phyloP scores from a whole-genome alignment of 345 rosid genomes.

The Garcia nutans region DNA sequence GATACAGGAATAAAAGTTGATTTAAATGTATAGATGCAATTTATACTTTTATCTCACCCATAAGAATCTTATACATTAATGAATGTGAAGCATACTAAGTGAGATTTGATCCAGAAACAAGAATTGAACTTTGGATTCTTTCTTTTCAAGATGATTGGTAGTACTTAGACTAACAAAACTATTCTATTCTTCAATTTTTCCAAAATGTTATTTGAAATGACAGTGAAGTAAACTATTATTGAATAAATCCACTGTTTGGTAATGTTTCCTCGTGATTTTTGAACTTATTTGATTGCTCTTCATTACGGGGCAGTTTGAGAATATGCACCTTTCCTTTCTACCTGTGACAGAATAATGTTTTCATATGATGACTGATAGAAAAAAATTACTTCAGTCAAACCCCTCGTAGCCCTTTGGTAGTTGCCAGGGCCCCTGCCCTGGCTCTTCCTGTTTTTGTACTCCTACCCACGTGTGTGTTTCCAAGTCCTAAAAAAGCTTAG shows the following conservation, averaged over 20 bases:
- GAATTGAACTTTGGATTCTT: background rate
- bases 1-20: background rate
- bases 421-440: background rate
- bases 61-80: background rate
- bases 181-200: background rate
- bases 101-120: background rate
- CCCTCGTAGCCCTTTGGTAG: background rate
- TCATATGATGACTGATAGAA: background rate
- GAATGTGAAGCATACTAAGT: background rate
- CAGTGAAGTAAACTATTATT: background rate
- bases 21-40: background rate
- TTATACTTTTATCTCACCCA: background rate
- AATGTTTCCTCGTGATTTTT: background rate
- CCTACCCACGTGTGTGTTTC: background rate
- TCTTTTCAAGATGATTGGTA: background rate
- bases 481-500: background rate
- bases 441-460: background rate
- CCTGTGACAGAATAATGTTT: background rate
- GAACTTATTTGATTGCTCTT: background rate
- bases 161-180: background rate
- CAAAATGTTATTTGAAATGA: background rate
- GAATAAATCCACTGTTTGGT: background rate
- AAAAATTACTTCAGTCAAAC: background rate
- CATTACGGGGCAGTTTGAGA: background rate
- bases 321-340: background rate